A percentile compares a stretch with the other conserved stretches of the same genome.
phyloP scores from a whole-genome alignment of 345 rosid species.

The Rhodamnia rubescens region DNA sequence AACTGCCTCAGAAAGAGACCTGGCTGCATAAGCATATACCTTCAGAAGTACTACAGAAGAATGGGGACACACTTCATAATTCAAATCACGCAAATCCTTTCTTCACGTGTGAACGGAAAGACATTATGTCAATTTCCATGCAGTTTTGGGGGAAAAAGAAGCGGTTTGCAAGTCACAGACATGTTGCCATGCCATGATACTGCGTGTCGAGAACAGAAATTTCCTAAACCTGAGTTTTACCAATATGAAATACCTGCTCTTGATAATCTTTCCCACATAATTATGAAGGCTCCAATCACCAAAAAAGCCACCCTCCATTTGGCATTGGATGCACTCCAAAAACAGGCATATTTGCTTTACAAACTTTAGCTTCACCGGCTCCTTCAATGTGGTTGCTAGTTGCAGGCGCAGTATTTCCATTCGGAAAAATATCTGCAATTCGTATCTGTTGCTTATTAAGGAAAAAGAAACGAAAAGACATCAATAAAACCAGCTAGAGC shows the following conservation, averaged over 20 bases:
- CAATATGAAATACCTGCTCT: slow-evolving; percentile 38
- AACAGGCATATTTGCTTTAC: slow-evolving; percentile 69
- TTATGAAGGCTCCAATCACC: slow-evolving; percentile 88
- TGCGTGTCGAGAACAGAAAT: neutral
- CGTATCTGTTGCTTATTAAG: slow-evolving; percentile 60
- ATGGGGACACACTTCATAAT: neutral
- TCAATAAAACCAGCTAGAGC: neutral
- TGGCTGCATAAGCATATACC: neutral
- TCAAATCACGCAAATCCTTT: neutral
- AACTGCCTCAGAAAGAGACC: neutral
- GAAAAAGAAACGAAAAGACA: slow-evolving; percentile 13
- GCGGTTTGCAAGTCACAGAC: neutral
- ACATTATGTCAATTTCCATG: neutral
- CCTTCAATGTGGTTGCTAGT: slow-evolving; percentile 34
- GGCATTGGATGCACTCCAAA: slow-evolving; percentile 67
- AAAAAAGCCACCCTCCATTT: slow-evolving; percentile 79
- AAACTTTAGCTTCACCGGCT: slow-evolving; percentile 51
- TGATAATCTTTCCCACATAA: slow-evolving; percentile 65
- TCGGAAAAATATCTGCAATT: slow-evolving; percentile 83
- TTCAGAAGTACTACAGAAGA: neutral
- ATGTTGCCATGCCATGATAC: neutral
- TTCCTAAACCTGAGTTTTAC: neutral
- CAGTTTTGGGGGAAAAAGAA: neutral
- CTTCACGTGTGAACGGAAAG: neutral
- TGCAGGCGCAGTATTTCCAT: slow-evolving; percentile 85